Evolutionary conservation across 2,329 filamentous ascomycete species (phyloP), one percentile per base, ranked within the genome.

Genomic region (Ascochyta viciae-villosae): DNA sequence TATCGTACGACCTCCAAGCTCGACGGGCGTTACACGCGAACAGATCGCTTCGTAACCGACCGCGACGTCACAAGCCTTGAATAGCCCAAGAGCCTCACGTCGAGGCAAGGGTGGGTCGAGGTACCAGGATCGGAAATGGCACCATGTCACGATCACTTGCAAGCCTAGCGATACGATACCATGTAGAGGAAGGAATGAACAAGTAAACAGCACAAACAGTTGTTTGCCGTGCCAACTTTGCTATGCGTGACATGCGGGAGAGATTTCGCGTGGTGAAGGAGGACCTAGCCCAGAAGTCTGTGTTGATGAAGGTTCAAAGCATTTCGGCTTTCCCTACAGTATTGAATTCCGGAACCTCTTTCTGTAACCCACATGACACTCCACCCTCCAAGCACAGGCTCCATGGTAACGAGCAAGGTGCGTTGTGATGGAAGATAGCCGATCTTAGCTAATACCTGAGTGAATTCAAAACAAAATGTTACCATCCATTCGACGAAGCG

Each of bases 111-210:
- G 38, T 48, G 41, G 16, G 22, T 22, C 6, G 15, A 15, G 19
- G 37, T 9, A 35, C 15, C 6, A 6, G 37, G 37, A 39, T 39
- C 15, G 26, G 38, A 26, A 16, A 47, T 15, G 46, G 53, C 22
- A 48, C 47, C 37, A 56, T 47, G 53, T 56, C 47, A 56, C 47
- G 53, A 56, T 56, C 42, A 56, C 49, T 41, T 54, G 48, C 50
- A 49, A 50, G 41, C 27, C 44, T 22, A 51, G 44, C 45, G 54
- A 56, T 56, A 61, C 58, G 54, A 56, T 58, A 61, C 58, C 58
- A 58, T 24, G 46, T 58, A 61, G 51, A 58, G 48, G 43, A 58
- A 50, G 58, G 49, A 58, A 58, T 56, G 52, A 54, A 49, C 33
- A 54, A 51, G 33, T 47, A 50, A 48, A 49, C 39, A 47, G 50